Evolutionary conservation across 495 filamentous ascomycete genomes (phyloP).

Genomic region (Penicillium riverlandense): DNA sequence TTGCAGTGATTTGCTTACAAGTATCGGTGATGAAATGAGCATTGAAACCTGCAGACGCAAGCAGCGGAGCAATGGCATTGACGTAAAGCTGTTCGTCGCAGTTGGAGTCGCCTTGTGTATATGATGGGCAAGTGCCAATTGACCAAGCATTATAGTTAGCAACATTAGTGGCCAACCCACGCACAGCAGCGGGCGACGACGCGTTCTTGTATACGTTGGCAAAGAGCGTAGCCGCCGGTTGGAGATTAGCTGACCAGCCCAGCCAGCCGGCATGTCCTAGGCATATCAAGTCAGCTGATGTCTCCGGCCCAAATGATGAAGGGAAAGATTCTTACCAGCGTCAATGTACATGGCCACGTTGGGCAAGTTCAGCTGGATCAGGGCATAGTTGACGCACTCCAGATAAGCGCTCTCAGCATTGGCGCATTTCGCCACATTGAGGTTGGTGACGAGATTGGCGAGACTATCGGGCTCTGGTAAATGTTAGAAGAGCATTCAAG

Average conservation of each 20-base stretch:
- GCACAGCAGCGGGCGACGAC: conserved; percentile 55
- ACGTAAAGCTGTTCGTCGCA: conserved; percentile 71
- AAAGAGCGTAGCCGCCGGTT: conserved; percentile 62
- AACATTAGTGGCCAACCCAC: conserved; percentile 72
- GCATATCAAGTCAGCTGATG: background rate
- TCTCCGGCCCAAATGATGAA: background rate
- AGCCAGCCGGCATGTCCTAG: conserved; percentile 60
- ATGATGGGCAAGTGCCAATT: conserved; percentile 33
- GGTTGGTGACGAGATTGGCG: conserved; percentile 75
- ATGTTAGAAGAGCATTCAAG: conserved; percentile 33
- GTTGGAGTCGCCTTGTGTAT: conserved; percentile 34
- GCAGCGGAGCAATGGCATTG: conserved; percentile 55
- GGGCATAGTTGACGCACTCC: conserved; percentile 63
- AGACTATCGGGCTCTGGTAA: conserved; percentile 67
- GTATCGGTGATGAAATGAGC: conserved; percentile 69
- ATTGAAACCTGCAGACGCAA: conserved; percentile 56
- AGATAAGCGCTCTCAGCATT: conserved; percentile 57
- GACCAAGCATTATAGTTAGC: conserved; percentile 69
- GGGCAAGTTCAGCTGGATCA: conserved; percentile 61
- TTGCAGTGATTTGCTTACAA: conserved; percentile 13
- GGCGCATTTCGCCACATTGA: conserved; percentile 54
- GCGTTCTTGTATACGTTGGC: conserved; percentile 60
- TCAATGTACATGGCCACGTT: conserved; percentile 84
- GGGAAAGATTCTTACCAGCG: conserved; percentile 40
- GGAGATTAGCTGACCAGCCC: conserved; percentile 73